phyloP scores from a whole-genome alignment of 345 rosid genomes.

The Populus ilicifolia region DNA sequence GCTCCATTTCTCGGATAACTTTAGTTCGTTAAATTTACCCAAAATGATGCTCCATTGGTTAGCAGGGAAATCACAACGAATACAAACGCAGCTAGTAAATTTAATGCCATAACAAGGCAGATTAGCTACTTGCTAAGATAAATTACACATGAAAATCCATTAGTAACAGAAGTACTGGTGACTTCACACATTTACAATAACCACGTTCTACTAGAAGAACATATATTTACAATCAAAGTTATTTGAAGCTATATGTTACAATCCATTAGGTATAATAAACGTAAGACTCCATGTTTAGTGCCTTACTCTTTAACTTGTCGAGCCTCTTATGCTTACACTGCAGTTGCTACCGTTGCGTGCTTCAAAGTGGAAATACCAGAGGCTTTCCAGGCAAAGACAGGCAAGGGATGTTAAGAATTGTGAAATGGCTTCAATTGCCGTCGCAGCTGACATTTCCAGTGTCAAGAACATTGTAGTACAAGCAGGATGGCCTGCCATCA shows the following conservation, averaged over 20 bases:
- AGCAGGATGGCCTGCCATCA: slow-evolving; percentile 65
- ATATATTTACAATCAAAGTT: neutral
- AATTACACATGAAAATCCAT: neutral
- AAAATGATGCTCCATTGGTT: neutral
- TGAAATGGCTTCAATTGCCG: slow-evolving; percentile 26
- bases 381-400: neutral
- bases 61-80: neutral
- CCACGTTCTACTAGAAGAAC: neutral
- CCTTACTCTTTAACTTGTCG: neutral
- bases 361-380: neutral
- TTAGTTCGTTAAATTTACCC: neutral
- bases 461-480: slow-evolving; percentile 69
- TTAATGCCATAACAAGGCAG: neutral
- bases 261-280: neutral
- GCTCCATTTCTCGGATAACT: neutral
- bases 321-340: slow-evolving; percentile 1
- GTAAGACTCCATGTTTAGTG: neutral
- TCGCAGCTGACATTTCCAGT: slow-evolving; percentile 31
- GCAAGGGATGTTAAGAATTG: neutral
- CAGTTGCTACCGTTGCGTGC: neutral
- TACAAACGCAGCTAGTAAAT: neutral
- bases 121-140: neutral
- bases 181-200: neutral
- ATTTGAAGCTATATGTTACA: neutral
- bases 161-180: neutral